Base-by-base conservation (phyloP, 768 basidiomycete species). In the Russula emetica region DNA sequence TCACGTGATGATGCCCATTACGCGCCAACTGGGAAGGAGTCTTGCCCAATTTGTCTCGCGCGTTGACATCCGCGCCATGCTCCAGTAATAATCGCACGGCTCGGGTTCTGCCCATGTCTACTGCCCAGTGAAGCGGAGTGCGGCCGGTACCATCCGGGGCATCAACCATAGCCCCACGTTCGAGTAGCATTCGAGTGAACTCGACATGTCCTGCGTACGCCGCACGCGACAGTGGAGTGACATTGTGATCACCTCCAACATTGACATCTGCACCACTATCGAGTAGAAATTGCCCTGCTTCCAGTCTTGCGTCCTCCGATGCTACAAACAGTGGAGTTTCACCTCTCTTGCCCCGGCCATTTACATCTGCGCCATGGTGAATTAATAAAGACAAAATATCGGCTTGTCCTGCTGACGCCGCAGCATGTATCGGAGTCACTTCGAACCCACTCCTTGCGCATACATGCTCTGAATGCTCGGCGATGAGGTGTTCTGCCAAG, bases 21-120 rank as follows among this genome's bases (percentile, higher is more conserved):
- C 4, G 5, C 44, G 0, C 44, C 20, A 9, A 44, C 20, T 10
- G 9, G 3, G 20, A 44, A 44, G 44, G 20, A 9, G 44, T 44
- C 1, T n/a, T 2, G 20, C n/a, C n/a, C 3, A 0, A 0, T n/a
- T 0, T 6, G n/a, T 44, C 44, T 3, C 20, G 9, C 44, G n/a
- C 20, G 11, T n/a, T n/a, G 44, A 44, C 44, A 7, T 44, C 44
- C 1, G 44, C n/a, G 3, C 44, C 44, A 3, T n/a, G 44, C 9
- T 44, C 44, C 44, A n/a, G 44, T 44, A n/a, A n/a, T 3, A 44
- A 44, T 44, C 9, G 44, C 44, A n/a, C 44, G 44, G 2, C 9
- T 11, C 10, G 2, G 20, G 20, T n/a, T 3, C 3, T 10, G 0
- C 20, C 8, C 0, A 0, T 6, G 2, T 0, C 1, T 10, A 9